phyloP scores from a whole-genome alignment of 2,329 filamentous ascomycete species.

The Sarocladium kiliense region DNA sequence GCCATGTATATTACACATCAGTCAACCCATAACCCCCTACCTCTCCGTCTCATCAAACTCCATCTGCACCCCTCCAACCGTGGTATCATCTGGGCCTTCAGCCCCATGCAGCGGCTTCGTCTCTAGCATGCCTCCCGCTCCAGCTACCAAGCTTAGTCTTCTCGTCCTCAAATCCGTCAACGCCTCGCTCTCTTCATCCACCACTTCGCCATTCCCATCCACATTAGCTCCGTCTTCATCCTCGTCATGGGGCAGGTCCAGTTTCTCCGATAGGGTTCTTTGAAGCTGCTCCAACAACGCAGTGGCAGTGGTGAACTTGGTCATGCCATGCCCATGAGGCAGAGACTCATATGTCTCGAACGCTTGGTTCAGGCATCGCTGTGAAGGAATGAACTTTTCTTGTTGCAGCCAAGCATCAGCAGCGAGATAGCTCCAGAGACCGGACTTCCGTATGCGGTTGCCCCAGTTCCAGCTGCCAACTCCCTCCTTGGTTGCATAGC shows the following conservation, averaged over 20 bases:
- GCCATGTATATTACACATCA: not conserved
- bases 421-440: conserved; percentile 80
- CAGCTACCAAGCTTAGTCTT: conserved; percentile 50
- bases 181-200: conserved; percentile 48
- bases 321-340: conserved; percentile 44
- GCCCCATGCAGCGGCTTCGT: conserved; percentile 40
- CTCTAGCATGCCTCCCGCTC: conserved; percentile 38
- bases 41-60: conserved; percentile 33
- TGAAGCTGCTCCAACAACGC: conserved; percentile 49
- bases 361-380: conserved; percentile 70
- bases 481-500: conserved; percentile 71
- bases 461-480: conserved; percentile 64
- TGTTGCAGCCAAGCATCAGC: conserved; percentile 79
- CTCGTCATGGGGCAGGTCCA: conserved; percentile 28
- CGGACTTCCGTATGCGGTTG: conserved; percentile 73
- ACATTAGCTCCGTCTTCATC: conserved; percentile 17
- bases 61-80: conserved; percentile 23
- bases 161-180: conserved; percentile 35
- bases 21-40: not conserved
- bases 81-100: conserved; percentile 16
- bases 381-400: conserved; percentile 72
- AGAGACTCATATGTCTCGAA: conserved; percentile 47
- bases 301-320: conserved; percentile 44
- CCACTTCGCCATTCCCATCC: conserved; percentile 31
- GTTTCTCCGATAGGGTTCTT: conserved; percentile 40